Evolutionary conservation across 2,329 filamentous ascomycete species (phyloP).

Genomic region (Xylariales sp.): DNA sequence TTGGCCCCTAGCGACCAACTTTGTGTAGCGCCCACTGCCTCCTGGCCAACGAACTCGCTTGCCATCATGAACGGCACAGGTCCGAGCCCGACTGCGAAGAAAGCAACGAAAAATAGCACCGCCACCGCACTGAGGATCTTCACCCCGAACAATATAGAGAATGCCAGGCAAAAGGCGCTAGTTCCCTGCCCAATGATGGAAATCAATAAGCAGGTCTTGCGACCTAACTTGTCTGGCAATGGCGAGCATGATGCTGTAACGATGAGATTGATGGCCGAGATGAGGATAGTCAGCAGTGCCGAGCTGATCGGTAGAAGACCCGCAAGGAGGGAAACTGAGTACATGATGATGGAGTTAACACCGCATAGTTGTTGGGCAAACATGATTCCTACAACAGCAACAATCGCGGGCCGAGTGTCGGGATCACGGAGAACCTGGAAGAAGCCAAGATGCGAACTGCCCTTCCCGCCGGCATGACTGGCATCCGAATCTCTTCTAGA

Average conservation of each 20-base stretch:
- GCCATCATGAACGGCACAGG: slow-evolving; percentile 94
- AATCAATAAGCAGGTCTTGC: slow-evolving; percentile 77
- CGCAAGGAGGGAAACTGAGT: slow-evolving; percentile 84
- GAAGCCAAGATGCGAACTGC: slow-evolving; percentile 49
- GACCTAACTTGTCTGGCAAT: slow-evolving; percentile 79
- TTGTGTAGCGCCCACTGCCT: slow-evolving; percentile 88
- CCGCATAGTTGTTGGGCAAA: slow-evolving; percentile 87
- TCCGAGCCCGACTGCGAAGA: slow-evolving; percentile 85
- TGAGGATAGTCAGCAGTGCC: slow-evolving; percentile 77
- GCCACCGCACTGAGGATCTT: slow-evolving; percentile 76
- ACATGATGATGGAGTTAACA: slow-evolving; percentile 98
- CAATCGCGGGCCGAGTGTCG: slow-evolving; percentile 65
- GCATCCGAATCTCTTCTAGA: slow-evolving; percentile 17
- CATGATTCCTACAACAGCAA: slow-evolving; percentile 88
- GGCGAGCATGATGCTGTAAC: slow-evolving; percentile 79
- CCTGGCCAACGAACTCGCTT: slow-evolving; percentile 82
- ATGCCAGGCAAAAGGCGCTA: slow-evolving; percentile 70
- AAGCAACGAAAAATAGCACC: slow-evolving; percentile 80
- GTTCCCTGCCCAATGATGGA: slow-evolving; percentile 82
- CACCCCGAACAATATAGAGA: slow-evolving; percentile 70
- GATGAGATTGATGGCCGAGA: slow-evolving; percentile 80
- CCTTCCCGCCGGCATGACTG: slow-evolving; percentile 18
- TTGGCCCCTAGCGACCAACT: slow-evolving; percentile 83
- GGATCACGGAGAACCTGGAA: slow-evolving; percentile 62
- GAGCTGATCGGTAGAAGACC: slow-evolving; percentile 78